Percentiles rank a stretch among this genome's conserved stretches.
Evolutionary conservation across 768 basidiomycete species (phyloP).

Genomic region (Leccinellum rugosiceps): DNA sequence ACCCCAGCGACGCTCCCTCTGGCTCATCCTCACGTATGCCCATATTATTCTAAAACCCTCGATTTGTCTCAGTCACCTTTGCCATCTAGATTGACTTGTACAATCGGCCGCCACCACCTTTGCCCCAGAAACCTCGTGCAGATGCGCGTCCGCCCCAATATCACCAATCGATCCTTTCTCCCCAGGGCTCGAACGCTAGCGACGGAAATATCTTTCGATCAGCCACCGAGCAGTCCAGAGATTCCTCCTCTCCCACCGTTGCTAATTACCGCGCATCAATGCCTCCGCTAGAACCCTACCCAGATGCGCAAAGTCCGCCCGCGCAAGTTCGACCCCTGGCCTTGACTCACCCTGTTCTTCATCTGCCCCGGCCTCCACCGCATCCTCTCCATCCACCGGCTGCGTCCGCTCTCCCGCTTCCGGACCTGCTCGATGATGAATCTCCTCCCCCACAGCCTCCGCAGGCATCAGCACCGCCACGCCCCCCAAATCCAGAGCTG

Average conservation of each 20-base stretch:
- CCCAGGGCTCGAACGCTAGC: conserved; percentile 12
- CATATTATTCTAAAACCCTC: background rate
- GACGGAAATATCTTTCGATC: conserved; percentile 20
- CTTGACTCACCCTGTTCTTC: conserved; percentile 25
- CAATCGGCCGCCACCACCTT: conserved; percentile 38
- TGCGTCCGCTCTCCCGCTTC: conserved; percentile 25
- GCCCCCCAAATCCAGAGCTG: conserved; percentile 88
- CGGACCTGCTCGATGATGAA: conserved; percentile 69
- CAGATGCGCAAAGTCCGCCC: conserved; percentile 30
- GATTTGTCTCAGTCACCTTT: background rate
- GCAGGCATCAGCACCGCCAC: conserved; percentile 54
- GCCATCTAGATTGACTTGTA: conserved; percentile 22
- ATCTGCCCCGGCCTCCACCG: conserved; percentile 22
- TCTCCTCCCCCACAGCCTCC: conserved; percentile 27
- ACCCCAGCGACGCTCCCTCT: conserved; percentile 6
- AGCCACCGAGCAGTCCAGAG: conserved; percentile 19
- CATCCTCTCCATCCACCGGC: conserved; percentile 20
- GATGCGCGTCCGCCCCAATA: conserved; percentile 27
- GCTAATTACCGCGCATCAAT: conserved; percentile 28
- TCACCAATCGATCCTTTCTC: conserved; percentile 20
- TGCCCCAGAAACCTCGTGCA: conserved; percentile 23
- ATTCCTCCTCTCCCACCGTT: conserved; percentile 18
- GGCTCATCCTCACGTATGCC: conserved; percentile 21
- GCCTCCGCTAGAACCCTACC: conserved; percentile 26
- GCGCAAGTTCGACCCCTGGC: conserved; percentile 15